Conservation (phyloP, 176 grass and related monocot genomes). For the Rhynchospora tenuis region DNA sequence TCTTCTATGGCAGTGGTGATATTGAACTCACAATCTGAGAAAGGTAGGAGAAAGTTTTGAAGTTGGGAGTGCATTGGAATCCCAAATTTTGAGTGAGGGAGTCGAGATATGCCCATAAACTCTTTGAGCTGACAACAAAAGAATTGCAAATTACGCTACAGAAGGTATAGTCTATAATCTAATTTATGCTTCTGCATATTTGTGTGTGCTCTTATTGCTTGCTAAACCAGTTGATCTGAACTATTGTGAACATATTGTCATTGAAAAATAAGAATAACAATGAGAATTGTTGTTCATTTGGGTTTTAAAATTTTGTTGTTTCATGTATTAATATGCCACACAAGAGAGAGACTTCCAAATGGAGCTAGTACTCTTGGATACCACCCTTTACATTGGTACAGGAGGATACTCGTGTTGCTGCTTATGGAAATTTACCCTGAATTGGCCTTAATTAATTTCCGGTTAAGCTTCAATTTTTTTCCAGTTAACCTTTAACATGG, state of each 20-base stretch:
- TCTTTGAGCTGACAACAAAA: slow-evolving; percentile 71
- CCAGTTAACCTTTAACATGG: not conserved
- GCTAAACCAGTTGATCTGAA: not conserved
- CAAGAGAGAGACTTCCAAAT: not conserved
- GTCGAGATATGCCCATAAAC: slow-evolving; percentile 48
- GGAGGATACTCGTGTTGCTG: not conserved
- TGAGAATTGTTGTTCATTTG: not conserved
- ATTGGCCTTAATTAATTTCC: not conserved
- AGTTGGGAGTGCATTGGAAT: slow-evolving; percentile 28
- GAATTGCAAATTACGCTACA: not conserved
- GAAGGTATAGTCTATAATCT: not conserved
- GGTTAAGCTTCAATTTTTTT: not conserved
- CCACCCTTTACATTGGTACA: not conserved
- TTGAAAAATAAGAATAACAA: not conserved
- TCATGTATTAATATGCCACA: not conserved
- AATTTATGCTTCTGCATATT: not conserved
- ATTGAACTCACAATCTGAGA: slow-evolving; percentile 97
- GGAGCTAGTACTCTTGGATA: not conserved
- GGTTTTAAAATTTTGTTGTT: not conserved
- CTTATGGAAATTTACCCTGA: not conserved
- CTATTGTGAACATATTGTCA: not conserved
- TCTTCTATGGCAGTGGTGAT: slow-evolving; percentile 79
- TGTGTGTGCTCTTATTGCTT: not conserved
- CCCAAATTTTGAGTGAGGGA: slow-evolving; percentile 47
- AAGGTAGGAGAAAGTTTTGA: slow-evolving; percentile 65